Percentiles rank a stretch among this genome's conserved stretches.
Conservation (phyloP, 495 filamentous ascomycete species). For the Trichoderma gamsii region DNA sequence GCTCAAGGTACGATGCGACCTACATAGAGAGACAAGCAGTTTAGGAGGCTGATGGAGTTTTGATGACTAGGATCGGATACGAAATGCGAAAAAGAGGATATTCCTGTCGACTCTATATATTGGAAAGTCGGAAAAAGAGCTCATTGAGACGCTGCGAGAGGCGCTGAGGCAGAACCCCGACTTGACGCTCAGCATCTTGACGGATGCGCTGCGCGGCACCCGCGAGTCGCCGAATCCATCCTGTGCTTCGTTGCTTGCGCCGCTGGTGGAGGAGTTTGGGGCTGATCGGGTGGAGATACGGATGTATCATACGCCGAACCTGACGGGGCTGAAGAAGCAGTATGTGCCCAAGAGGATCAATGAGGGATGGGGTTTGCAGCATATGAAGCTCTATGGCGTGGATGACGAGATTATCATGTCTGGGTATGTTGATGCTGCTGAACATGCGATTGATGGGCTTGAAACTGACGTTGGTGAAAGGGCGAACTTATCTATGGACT, state of each 20-base stretch:
- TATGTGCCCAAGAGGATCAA: conserved; percentile 84
- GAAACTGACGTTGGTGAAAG: conserved; percentile 31
- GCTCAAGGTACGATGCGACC: conserved; percentile 58
- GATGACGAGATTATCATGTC: conserved; percentile 96
- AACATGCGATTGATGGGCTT: neutral
- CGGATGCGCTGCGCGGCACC: conserved; percentile 85
- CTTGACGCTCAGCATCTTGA: conserved; percentile 84
- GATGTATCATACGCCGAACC: conserved; percentile 96
- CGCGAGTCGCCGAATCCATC: conserved; percentile 83
- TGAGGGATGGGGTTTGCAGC: conserved; percentile 96
- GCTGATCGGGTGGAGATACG: conserved; percentile 82
- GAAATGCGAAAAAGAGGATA: conserved; percentile 66
- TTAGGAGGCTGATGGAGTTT: conserved; percentile 18
- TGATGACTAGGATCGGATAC: conserved; percentile 63
- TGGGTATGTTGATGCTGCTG: conserved; percentile 47
- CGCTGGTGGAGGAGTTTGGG: conserved; percentile 77
- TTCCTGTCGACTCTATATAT: conserved; percentile 95
- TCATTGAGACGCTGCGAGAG: conserved; percentile 74
- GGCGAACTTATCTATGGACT: conserved; percentile 88
- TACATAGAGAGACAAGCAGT: conserved; percentile 14
- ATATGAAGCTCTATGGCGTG: conserved; percentile 98
- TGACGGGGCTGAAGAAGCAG: conserved; percentile 80
- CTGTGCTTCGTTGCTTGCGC: conserved; percentile 80
- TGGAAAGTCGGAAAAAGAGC: conserved; percentile 85
- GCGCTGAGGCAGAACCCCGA: conserved; percentile 68